A percentile compares a stretch with the other conserved stretches of the same genome.
phyloP scores from a whole-genome alignment of 768 basidiomycete genomes.

The Trametes sanguinea region DNA sequence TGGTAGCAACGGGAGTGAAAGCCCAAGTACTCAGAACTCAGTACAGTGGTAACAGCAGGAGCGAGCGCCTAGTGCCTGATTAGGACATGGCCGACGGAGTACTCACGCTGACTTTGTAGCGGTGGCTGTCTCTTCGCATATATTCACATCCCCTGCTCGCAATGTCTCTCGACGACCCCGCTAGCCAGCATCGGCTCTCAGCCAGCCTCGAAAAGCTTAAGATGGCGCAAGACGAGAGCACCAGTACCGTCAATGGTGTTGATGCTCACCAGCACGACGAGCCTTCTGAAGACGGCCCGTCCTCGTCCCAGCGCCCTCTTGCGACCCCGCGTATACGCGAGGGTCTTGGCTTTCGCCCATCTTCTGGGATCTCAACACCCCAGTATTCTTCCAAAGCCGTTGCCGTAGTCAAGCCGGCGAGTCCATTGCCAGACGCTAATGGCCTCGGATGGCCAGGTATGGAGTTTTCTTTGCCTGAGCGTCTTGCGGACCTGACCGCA shows the following conservation, averaged over 20 bases:
- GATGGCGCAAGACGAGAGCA: slow-evolving; percentile 21
- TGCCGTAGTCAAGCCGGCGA: slow-evolving; percentile 23
- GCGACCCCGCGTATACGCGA: slow-evolving; percentile 52
- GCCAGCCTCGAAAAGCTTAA: slow-evolving; percentile 51
- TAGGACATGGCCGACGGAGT: slow-evolving; percentile 1
- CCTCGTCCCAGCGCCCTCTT: slow-evolving; percentile 14
- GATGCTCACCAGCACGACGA: slow-evolving; percentile 18
- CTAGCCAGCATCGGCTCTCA: slow-evolving; percentile 43
- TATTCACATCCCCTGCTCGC: not conserved
- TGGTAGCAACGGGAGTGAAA: no score
- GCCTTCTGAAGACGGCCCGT: slow-evolving; percentile 4
- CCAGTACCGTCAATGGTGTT: slow-evolving; percentile 5
- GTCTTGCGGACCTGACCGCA: slow-evolving; percentile 10
- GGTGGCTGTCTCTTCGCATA: not conserved
- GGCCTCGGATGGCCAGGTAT: slow-evolving; percentile 94
- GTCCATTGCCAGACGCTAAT: slow-evolving; percentile 53
- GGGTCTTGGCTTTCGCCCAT: slow-evolving; percentile 79
- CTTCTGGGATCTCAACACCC: slow-evolving; percentile 70
- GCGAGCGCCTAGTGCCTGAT: not conserved
- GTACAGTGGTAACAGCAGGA: no score
- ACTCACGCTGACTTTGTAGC: not conserved
- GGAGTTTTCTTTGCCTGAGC: slow-evolving; percentile 20
- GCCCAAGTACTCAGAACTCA: no score
- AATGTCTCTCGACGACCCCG: slow-evolving; percentile 31
- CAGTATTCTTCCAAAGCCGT: slow-evolving; percentile 37